These are phyloP conservation scores for Coemansia sp. DNA, from an alignment of 192 early-diverging fungal genomes.

Conservation along the genomic window DNA sequence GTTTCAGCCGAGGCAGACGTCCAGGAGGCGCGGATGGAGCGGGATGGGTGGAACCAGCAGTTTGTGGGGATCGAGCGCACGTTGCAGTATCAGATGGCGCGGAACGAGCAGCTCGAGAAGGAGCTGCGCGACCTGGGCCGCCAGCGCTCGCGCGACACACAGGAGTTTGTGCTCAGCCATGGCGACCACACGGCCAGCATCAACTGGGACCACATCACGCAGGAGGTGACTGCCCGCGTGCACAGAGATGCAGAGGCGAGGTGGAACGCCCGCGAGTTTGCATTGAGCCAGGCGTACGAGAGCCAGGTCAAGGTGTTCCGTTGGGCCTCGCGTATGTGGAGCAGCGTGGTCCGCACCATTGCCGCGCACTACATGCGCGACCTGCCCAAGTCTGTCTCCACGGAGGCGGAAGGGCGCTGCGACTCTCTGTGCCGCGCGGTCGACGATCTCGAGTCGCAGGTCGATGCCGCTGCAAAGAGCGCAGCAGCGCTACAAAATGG, in stretches of 20 bases:
- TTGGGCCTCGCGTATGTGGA: conserved; percentile 36
- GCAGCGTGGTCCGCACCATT: conserved; percentile 13
- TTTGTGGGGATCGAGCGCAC: conserved; percentile 12
- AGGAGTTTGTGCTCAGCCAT: conserved; percentile 5
- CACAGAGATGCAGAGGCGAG: conserved; percentile 10
- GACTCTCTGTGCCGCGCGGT: conserved; percentile 15
- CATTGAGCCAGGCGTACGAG: conserved; percentile 23
- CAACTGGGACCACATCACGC: conserved; percentile 22
- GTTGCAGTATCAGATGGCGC: conserved; percentile 16
- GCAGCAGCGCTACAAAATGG: conserved; percentile 6
- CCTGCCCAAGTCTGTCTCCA: background rate
- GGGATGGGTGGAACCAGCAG: conserved; percentile 43
- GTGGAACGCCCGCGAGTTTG: conserved; percentile 16
- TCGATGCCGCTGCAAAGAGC: conserved; percentile 15
- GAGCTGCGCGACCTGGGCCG: conserved; percentile 4
- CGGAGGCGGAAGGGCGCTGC: background rate
- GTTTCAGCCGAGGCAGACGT: conserved; percentile 12
- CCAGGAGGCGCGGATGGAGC: conserved; percentile 31
- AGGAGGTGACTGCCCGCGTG: conserved; percentile 7
- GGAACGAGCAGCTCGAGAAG: conserved; percentile 16
- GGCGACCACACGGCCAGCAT: conserved; percentile 11
- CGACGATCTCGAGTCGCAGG: conserved; percentile 22
- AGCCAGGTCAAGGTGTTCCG: conserved; percentile 26
- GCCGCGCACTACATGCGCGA: background rate
- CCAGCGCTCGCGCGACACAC: background rate